Base-by-base conservation (phyloP, 2,329 filamentous ascomycete genomes). In the Mariannaea sp. region DNA sequence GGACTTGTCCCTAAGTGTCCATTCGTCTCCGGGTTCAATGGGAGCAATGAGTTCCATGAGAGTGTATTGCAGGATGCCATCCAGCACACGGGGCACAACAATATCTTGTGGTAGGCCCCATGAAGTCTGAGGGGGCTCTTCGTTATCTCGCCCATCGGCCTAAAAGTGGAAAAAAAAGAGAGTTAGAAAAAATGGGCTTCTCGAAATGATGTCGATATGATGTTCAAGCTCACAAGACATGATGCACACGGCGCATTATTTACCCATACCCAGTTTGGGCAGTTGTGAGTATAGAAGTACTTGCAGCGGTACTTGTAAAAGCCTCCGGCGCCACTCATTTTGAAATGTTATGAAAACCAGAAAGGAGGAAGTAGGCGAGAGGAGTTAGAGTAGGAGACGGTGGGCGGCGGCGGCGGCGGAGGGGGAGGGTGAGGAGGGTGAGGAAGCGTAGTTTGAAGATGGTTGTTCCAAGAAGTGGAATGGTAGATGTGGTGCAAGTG, bases 301-400 rank as follows among this genome's bases (percentile, higher is more conserved):
- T 80, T 82, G 75, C 80, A 82, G 35, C 77, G 74, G 66, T 79
- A 82, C 70, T 77, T 80, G 65, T 80, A 81, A 56, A 75, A 79
- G 30, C 75, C 75, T 38, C 77, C 75, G 58, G 71, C 64, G 50
- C 68, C 65, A 40, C 67, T 69, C 68, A 70, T 70, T 59, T 30
- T 49, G 46, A 51, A 61, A 53, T 58, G 40, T 20, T 47, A 41
- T 32, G 41, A 16, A 33, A 53, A 29, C 35, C 45, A 52, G n/a
- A 47, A 27, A 44, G 43, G 19, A 44, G 22, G 35, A 39, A 26
- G 46, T 40, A 14, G 19, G 27, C 26, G 40, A 45, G 44, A 19
- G 46, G 32, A n/a, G n/a, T n/a, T n/a, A n/a, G 29, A 41, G 35
- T 36, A 29, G 20, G 14, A 44, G 20, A 42, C 32, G 20, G 30